phyloP scores from a whole-genome alignment of 176 grass and related monocot species.

The Avena atlantica region DNA sequence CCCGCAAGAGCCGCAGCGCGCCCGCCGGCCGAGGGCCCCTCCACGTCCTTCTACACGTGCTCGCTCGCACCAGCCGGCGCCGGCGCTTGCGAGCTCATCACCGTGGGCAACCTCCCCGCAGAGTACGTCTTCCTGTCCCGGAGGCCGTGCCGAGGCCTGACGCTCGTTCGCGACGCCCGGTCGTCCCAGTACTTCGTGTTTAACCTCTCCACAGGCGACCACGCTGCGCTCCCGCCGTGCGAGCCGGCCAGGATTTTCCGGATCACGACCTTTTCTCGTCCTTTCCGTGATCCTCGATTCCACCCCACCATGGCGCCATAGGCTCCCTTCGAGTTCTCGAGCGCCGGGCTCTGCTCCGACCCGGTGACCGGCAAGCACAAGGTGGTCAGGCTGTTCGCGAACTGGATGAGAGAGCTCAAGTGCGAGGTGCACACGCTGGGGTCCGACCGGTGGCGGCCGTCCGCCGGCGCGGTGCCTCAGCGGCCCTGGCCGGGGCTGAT shows the following conservation, averaged over 20 bases:
- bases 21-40: not conserved
- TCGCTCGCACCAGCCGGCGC: not conserved
- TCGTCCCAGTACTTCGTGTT: not conserved
- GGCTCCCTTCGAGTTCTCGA: not conserved
- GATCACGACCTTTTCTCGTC: not conserved
- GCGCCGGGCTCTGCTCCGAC: not conserved
- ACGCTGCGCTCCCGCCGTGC: not conserved
- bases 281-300: not conserved
- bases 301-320: not conserved
- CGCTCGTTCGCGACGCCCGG: not conserved
- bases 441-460: not conserved
- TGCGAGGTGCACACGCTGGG: not conserved
- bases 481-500: not conserved
- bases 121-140: not conserved
- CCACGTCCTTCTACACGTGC: slow-evolving; percentile 1
- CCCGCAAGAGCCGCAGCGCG: not conserved
- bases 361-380: not conserved
- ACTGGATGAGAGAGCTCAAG: not conserved
- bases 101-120: not conserved
- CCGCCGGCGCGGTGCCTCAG: not conserved
- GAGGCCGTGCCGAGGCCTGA: not conserved
- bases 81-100: not conserved
- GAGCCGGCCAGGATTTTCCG: not conserved
- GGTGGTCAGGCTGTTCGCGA: not conserved
- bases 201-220: not conserved